Percentiles rank a stretch among this genome's conserved stretches.
phyloP scores from a whole-genome alignment of 2,329 filamentous ascomycete species.

The Mycosphaerella sp. region DNA sequence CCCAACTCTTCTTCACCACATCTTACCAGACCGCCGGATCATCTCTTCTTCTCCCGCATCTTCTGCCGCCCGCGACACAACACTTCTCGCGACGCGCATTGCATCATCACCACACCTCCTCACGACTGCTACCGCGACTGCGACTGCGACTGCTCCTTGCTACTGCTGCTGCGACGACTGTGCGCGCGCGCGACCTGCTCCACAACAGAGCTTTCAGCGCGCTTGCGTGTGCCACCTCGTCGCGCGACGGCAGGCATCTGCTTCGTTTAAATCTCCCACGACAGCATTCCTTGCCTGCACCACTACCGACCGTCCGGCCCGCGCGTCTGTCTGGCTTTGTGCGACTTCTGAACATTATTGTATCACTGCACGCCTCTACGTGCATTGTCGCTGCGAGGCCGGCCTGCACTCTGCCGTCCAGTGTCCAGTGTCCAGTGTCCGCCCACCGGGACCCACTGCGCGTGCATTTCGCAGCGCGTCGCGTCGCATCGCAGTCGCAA shows the following conservation, averaged over 20 bases:
- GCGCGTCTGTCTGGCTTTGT: constrained; percentile 13
- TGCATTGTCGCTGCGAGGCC: constrained; percentile 1
- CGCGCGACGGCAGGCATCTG: constrained; percentile 7
- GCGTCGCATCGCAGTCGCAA: background rate
- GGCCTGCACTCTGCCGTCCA: background rate
- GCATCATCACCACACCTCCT: background rate
- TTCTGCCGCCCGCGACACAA: background rate
- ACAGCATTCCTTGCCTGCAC: constrained; percentile 5
- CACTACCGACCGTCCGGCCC: constrained; percentile 12
- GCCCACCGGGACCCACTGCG: background rate
- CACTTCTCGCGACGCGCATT: background rate
- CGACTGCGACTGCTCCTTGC: too few species aligned
- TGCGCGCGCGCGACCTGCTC: constrained; percentile 3
- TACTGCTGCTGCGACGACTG: background rate
- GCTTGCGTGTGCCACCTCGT: constrained; percentile 8
- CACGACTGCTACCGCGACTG: background rate
- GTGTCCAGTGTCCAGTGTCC: background rate
- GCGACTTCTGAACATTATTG: constrained; percentile 12
- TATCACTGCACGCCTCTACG: background rate
- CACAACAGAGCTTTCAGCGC: background rate
- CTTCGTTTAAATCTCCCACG: background rate
- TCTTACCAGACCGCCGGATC: background rate
- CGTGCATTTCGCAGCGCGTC: background rate
- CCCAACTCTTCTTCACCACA: background rate
- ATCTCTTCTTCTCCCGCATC: background rate